These are phyloP conservation scores for Spongiforma sp. DNA, from an alignment of 1,284 basidiomycete genomes.

Conservation along the genomic window DNA sequence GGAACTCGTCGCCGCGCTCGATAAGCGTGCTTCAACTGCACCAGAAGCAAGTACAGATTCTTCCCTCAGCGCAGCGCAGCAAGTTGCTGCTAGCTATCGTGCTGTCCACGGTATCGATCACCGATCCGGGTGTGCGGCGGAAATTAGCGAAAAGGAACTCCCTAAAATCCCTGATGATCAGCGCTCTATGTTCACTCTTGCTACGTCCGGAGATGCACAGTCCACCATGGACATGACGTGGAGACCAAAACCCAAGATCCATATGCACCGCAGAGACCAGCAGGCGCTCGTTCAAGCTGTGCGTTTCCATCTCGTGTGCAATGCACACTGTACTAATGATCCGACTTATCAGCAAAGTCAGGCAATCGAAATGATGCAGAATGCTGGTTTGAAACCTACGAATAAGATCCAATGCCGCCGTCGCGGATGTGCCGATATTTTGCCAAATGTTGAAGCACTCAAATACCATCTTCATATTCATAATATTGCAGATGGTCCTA, in stretches of 20 bases:
- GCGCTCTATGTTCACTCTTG: constrained; percentile 34
- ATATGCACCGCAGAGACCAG: constrained; percentile 38
- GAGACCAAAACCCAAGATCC: constrained; percentile 39
- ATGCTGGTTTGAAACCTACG: constrained; percentile 30
- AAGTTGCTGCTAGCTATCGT: constrained; percentile 43
- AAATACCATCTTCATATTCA: constrained; percentile 66
- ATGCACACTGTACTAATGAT: constrained; percentile 9
- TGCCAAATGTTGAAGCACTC: constrained; percentile 53
- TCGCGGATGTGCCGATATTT: constrained; percentile 54
- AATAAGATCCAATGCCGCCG: constrained; percentile 51
- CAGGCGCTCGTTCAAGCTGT: constrained; percentile 48
- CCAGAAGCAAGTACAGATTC: constrained; percentile 8
- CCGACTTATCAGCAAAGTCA: constrained; percentile 43
- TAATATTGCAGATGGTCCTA: constrained; percentile 46
- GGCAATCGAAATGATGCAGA: constrained; percentile 44
- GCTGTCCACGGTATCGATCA: constrained; percentile 21
- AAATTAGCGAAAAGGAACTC: constrained; percentile 20
- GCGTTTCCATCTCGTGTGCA: constrained; percentile 19
- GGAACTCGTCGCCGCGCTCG: constrained; percentile 10
- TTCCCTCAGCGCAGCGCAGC: constrained; percentile 44
- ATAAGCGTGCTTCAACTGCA: constrained; percentile 7
- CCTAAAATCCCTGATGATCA: constrained; percentile 29
- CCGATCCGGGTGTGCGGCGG: constrained; percentile 1
- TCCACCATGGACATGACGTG: constrained; percentile 37
- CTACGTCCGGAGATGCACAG: constrained; percentile 14